Percentiles rank a stretch among this genome's conserved stretches.
Conservation (phyloP, 768 basidiomycete genomes). For the Leucosporidium scottii region DNA sequence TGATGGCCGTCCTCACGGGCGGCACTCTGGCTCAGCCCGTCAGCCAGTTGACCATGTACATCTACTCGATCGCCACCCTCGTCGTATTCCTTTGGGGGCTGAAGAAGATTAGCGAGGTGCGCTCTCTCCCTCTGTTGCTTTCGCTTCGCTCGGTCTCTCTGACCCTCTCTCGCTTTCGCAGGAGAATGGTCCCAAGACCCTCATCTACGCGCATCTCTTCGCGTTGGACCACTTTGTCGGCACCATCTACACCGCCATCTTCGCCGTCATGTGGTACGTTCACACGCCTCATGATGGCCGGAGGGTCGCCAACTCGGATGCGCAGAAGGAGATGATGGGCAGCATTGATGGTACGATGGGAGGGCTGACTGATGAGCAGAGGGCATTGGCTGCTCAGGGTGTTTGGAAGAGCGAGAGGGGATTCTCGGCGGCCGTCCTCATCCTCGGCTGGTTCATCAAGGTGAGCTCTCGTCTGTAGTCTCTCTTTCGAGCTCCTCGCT, state of each 20-base stretch:
- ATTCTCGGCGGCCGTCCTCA: constrained; percentile 65
- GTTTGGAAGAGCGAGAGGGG: constrained; percentile 90
- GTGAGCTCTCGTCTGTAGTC: constrained; percentile 46
- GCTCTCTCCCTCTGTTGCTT: constrained; percentile 41
- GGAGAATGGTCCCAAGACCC: constrained; percentile 79
- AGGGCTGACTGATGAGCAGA: constrained; percentile 57
- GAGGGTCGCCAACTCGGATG: constrained; percentile 69
- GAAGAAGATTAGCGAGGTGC: constrained; percentile 71
- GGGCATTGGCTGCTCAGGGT: constrained; percentile 61
- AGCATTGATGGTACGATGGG: constrained; percentile 43
- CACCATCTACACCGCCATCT: constrained; percentile 86
- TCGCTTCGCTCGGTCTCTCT: background rate
- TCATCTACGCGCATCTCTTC: constrained; percentile 87
- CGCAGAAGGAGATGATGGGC: constrained; percentile 77
- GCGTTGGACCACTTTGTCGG: constrained; percentile 83
- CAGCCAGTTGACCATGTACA: constrained; percentile 82
- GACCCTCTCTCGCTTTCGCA: constrained; percentile 42
- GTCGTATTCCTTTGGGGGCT: constrained; percentile 79
- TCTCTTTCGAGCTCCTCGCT: background rate
- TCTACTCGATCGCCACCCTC: constrained; percentile 81
- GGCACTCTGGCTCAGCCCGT: constrained; percentile 62
- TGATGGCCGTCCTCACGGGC: constrained; percentile 74
- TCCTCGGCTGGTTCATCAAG: constrained; percentile 80
- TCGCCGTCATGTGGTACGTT: constrained; percentile 82
- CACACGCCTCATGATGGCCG: constrained; percentile 87